These are phyloP conservation scores for Dendrobium nobile DNA, from an alignment of 106 monocot species.

Conservation along the genomic window DNA sequence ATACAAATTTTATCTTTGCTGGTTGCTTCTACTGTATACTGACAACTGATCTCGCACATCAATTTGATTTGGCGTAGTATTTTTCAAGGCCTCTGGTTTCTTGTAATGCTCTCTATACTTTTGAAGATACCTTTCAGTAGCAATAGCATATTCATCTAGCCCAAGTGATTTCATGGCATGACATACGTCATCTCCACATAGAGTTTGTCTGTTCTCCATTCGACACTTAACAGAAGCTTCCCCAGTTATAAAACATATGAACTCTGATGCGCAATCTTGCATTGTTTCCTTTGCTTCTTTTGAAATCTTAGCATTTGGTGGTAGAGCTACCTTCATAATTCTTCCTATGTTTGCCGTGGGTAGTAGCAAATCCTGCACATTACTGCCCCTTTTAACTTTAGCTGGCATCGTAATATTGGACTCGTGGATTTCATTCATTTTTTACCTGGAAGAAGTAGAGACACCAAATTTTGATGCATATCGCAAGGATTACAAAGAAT, in stretches of 20 bases:
- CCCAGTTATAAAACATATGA: conserved; percentile 34
- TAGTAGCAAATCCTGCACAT: conserved; percentile 15
- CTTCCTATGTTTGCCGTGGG: conserved; percentile 35
- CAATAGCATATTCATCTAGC: conserved; percentile 30
- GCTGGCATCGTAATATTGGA: too few species aligned
- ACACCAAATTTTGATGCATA: too few species aligned
- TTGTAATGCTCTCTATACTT: conserved; percentile 30
- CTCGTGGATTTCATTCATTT: too few species aligned
- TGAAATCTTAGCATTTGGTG: conserved; percentile 31
- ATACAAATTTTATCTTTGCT: too few species aligned
- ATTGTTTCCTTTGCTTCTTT: conserved; percentile 35
- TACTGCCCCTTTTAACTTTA: background rate
- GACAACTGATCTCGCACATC: conserved; percentile 20
- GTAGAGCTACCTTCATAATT: conserved; percentile 41
- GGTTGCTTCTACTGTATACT: background rate
- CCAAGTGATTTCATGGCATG: conserved; percentile 32
- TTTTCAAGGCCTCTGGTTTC: conserved; percentile 4
- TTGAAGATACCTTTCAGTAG: conserved; percentile 20
- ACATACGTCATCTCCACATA: conserved; percentile 38
- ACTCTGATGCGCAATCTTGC: conserved; percentile 39
- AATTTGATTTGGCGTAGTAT: background rate
- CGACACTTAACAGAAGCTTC: conserved; percentile 33
- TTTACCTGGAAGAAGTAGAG: too few species aligned
- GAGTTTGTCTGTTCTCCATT: conserved; percentile 30
- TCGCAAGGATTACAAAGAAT: too few species aligned